A percentile compares a stretch with the other conserved stretches of the same genome.
These are phyloP conservation scores for Sanguinoderma infundibulare DNA, from an alignment of 1,284 basidiomycete genomes.

Conservation along the genomic window DNA sequence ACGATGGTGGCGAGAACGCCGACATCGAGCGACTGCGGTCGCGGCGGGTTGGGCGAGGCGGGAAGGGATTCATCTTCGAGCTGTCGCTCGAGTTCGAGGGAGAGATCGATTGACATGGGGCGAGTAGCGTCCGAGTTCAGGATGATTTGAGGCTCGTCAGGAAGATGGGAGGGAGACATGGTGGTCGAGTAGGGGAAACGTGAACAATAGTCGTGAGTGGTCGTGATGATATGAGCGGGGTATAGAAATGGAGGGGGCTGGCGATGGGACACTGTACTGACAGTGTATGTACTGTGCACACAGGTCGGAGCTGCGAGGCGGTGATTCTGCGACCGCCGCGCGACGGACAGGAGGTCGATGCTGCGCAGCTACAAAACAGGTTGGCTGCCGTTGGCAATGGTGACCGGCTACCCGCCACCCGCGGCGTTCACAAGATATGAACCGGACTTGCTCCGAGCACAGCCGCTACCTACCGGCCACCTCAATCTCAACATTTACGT, in stretches of 20 bases:
- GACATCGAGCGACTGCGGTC: slow-evolving; percentile 69
- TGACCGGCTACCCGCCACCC: neutral
- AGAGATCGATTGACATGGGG: slow-evolving; percentile 75
- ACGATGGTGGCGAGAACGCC: slow-evolving; percentile 75
- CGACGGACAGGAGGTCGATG: slow-evolving; percentile 1
- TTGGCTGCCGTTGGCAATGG: neutral
- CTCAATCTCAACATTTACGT: too few relatives aligned
- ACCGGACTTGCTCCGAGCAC: too few relatives aligned
- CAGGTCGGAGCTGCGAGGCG: slow-evolving; percentile 1
- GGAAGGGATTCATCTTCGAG: slow-evolving; percentile 67
- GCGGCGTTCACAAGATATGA: neutral
- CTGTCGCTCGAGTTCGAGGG: slow-evolving; percentile 76
- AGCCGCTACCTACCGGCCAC: too few relatives aligned
- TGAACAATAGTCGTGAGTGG: slow-evolving; percentile 19
- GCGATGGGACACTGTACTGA: too few relatives aligned
- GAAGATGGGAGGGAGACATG: slow-evolving; percentile 26
- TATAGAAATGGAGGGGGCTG: slow-evolving; percentile 7
- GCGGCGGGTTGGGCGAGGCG: slow-evolving; percentile 30
- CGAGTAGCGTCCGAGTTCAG: slow-evolving; percentile 30
- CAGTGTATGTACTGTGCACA: neutral
- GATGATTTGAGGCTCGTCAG: slow-evolving; percentile 16
- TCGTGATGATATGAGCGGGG: slow-evolving; percentile 9
- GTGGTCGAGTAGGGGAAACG: slow-evolving; percentile 9
- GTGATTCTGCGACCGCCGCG: too few relatives aligned
- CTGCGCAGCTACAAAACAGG: neutral